A percentile compares a stretch with the other conserved stretches of the same genome.
phyloP scores from a whole-genome alignment of 345 rosid species.

The Populus alba region DNA sequence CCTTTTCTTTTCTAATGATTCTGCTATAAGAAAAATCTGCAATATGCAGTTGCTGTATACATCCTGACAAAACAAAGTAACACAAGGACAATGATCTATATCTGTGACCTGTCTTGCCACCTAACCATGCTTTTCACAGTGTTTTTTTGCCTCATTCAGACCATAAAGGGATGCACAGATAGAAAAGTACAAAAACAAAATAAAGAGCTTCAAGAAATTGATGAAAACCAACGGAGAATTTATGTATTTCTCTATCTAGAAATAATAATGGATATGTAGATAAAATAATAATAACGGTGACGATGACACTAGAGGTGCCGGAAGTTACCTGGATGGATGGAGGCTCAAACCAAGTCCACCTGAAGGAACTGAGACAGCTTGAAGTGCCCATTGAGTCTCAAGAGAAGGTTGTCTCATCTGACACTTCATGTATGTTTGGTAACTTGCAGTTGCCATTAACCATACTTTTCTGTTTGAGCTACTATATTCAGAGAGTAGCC shows the following conservation, averaged over 20 bases:
- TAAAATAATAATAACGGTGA: neutral
- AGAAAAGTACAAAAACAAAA: slow-evolving; percentile 18
- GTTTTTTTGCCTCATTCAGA: slow-evolving; percentile 34
- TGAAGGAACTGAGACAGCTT: slow-evolving; percentile 79
- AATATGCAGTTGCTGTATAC: slow-evolving; percentile 19
- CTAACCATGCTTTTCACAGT: slow-evolving; percentile 31
- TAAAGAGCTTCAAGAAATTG: slow-evolving; percentile 10
- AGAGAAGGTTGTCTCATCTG: slow-evolving; percentile 82
- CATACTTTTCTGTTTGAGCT: slow-evolving; percentile 50
- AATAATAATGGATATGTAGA: neutral
- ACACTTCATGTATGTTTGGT: slow-evolving; percentile 76
- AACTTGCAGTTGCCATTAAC: slow-evolving; percentile 69
- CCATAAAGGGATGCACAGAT: slow-evolving; percentile 13
- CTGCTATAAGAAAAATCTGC: slow-evolving; percentile 13
- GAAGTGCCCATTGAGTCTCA: slow-evolving; percentile 77
- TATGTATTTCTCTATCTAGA: slow-evolving; percentile 1
- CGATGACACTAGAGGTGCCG: neutral
- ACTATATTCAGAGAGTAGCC: slow-evolving; percentile 41
- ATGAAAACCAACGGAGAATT: slow-evolving; percentile 12
- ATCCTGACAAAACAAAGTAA: slow-evolving; percentile 36
- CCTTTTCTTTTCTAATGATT: slow-evolving; percentile 4
- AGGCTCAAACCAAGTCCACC: slow-evolving; percentile 76
- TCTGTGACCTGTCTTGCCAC: slow-evolving; percentile 27
- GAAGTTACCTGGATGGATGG: slow-evolving; percentile 59
- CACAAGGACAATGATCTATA: slow-evolving; percentile 33